Evolutionary conservation across 2,329 filamentous ascomycete genomes (phyloP).

Genomic region (Teratosphaeria viscida): DNA sequence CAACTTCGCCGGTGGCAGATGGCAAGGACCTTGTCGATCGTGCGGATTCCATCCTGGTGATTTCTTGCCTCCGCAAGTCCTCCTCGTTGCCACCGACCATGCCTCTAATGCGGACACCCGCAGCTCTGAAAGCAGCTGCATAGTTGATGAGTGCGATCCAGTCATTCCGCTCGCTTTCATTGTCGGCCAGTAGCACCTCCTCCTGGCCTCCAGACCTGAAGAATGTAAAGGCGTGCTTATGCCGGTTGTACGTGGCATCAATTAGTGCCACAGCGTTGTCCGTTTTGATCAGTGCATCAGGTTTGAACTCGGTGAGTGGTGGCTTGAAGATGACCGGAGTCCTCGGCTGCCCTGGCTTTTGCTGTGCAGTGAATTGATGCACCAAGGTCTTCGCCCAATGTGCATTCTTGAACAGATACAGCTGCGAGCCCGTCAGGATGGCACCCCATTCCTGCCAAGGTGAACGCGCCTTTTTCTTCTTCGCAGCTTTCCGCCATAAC

Average conservation of each 20-base stretch:
- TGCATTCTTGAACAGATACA: conserved; percentile 93
- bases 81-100: conserved; percentile 78
- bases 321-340: conserved; percentile 82
- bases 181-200: conserved; percentile 83
- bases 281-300: conserved; percentile 85
- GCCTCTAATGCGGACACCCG: conserved; percentile 81
- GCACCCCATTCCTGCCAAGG: conserved; percentile 99
- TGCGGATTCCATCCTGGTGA: conserved; percentile 58
- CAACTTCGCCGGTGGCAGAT: conserved; percentile 60
- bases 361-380: conserved; percentile 73
- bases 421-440: conserved; percentile 87
- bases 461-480: conserved; percentile 89
- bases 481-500: conserved; percentile 86
- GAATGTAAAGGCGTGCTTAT: conserved; percentile 91
- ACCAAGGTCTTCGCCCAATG: conserved; percentile 87
- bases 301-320: conserved; percentile 82
- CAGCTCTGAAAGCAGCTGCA: conserved; percentile 83
- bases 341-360: conserved; percentile 64
- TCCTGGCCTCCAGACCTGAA: conserved; percentile 78
- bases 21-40: conserved; percentile 44
- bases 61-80: conserved; percentile 50
- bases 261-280: conserved; percentile 82
- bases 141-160: conserved; percentile 97
- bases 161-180: conserved; percentile 85
- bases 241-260: conserved; percentile 80